Evolutionary conservation across 139 green algal species (phyloP).

Genomic region (Chlamydomonas schloesseri): DNA sequence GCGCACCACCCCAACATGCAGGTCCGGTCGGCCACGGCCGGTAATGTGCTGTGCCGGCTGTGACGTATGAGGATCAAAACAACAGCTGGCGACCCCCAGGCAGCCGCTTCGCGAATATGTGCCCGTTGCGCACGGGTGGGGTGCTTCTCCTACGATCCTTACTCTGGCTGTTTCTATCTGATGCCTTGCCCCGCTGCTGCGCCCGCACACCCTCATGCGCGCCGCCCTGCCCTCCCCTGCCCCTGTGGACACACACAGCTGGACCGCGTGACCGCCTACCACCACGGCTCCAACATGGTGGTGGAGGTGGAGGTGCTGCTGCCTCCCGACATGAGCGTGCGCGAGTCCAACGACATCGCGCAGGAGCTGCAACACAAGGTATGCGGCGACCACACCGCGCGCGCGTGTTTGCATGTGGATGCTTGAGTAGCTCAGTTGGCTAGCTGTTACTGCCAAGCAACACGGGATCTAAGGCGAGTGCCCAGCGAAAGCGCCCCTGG

Average conservation of each 20-base stretch:
- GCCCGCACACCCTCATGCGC: not conserved
- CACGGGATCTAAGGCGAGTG: too few species aligned
- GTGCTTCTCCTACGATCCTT: too few species aligned
- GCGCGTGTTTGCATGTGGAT: not conserved
- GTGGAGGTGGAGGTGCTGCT: constrained; percentile 87
- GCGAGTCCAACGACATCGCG: constrained; percentile 78
- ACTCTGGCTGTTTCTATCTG: too few species aligned
- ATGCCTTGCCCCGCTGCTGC: too few species aligned
- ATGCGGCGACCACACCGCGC: not conserved
- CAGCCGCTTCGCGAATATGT: too few species aligned
- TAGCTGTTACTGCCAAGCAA: too few species aligned
- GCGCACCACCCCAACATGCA: not conserved
- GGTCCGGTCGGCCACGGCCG: not conserved
- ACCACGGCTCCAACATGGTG: constrained; percentile 51
- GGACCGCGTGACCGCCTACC: constrained; percentile 41
- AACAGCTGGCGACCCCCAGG: too few species aligned
- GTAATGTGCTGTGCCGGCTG: too few species aligned
- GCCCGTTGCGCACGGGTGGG: too few species aligned
- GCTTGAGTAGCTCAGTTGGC: not conserved
- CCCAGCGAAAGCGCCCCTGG: too few species aligned
- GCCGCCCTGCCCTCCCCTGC: not conserved
- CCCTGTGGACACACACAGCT: not conserved
- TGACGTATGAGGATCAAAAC: too few species aligned
- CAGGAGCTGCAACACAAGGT: constrained; percentile 85
- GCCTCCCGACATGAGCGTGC: constrained; percentile 68